phyloP scores from a whole-genome alignment of 78 protist species.

The Salpingoeca rosetta region DNA sequence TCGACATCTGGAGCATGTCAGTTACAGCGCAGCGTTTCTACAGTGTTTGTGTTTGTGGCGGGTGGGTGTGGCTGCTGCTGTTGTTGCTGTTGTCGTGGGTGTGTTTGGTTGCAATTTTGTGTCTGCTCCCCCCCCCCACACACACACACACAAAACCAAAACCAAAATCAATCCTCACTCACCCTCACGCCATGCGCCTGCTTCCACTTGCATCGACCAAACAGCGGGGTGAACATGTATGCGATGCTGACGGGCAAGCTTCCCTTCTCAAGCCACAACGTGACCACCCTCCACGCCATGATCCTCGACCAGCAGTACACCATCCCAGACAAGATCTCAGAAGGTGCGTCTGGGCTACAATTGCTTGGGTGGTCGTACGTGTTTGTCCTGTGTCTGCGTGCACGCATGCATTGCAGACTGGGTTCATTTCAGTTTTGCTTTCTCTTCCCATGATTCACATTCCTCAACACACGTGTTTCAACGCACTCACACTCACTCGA shows the following conservation, averaged over 20 bases:
- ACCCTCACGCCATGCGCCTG: not conserved
- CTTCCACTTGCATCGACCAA: not conserved
- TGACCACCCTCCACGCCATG: not conserved
- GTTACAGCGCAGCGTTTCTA: constrained; percentile 53
- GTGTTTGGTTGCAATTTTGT: no score
- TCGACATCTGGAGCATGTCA: constrained; percentile 73
- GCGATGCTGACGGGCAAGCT: constrained; percentile 35
- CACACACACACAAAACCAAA: not conserved
- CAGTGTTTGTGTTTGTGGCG: constrained; percentile 13
- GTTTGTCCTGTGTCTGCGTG: not conserved
- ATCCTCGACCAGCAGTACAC: not conserved
- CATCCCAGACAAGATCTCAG: not conserved
- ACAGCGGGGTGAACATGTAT: constrained; percentile 35
- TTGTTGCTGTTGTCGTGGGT: not conserved
- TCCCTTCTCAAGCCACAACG: constrained; percentile 38
- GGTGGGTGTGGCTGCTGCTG: not conserved
- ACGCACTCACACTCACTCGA: not conserved
- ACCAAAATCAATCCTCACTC: not conserved
- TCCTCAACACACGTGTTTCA: not conserved
- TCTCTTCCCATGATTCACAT: not conserved
- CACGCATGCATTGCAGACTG: not conserved
- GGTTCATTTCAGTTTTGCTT: not conserved
- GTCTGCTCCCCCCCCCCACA: no score
- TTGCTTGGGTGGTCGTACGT: not conserved
- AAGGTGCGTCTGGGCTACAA: not conserved